Conservation (phyloP, 495 filamentous ascomycete genomes). For the Margaritispora aquatica region DNA sequence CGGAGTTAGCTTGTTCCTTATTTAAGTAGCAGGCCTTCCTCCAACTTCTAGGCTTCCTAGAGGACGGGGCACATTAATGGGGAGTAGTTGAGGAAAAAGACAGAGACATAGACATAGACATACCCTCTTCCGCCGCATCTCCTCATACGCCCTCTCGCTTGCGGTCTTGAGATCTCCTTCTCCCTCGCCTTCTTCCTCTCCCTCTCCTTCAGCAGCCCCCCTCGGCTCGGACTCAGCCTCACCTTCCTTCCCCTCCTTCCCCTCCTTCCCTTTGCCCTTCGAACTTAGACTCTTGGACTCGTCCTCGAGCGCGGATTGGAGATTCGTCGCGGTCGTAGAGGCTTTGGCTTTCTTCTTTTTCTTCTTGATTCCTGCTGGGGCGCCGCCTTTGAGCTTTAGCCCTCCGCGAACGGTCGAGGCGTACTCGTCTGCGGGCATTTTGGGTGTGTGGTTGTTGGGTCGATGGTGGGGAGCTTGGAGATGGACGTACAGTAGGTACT, state of each 20-base stretch:
- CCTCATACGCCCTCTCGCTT: constrained; percentile 73
- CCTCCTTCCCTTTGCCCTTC: no score
- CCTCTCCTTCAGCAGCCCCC: constrained; percentile 14
- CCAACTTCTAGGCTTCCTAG: no score
- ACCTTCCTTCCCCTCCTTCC: not conserved
- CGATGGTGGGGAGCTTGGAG: not conserved
- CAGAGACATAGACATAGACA: constrained; percentile 24
- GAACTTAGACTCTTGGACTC: no score
- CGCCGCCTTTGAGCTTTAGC: constrained; percentile 75
- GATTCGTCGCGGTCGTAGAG: not conserved
- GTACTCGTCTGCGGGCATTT: constrained; percentile 57
- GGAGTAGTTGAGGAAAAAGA: no score
- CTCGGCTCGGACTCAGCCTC: constrained; percentile 11
- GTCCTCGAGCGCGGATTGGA: constrained; percentile 27
- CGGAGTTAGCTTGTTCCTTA: not conserved
- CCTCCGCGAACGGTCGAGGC: constrained; percentile 54
- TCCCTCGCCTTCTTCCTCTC: constrained; percentile 10
- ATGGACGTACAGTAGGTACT: no score
- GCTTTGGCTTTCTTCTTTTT: constrained; percentile 45
- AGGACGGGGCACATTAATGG: no score
- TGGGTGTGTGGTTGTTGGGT: not conserved
- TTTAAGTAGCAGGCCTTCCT: no score
- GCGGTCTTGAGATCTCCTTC: constrained; percentile 63
- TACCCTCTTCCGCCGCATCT: constrained; percentile 74
- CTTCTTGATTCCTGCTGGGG: constrained; percentile 51